Evolutionary conservation across 148 eudicot species (phyloP), one percentile per base, ranked within the genome.

Genomic region (Drosera capensis): DNA sequence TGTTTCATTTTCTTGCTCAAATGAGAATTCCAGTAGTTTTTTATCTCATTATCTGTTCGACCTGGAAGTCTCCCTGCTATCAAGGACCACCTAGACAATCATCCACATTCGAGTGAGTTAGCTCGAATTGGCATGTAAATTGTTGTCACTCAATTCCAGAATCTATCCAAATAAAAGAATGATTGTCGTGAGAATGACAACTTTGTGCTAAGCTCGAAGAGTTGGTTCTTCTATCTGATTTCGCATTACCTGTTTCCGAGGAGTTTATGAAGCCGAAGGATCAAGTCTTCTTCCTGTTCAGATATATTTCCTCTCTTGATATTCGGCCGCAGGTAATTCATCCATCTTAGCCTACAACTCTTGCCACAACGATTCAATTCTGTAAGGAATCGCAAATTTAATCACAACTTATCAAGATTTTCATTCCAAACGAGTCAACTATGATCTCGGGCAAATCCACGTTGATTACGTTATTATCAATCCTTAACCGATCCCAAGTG

Each of bases 281-380:
- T 74, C 62, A 74, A 59, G 43, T 74, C 75, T 40, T 74, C 72
- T 31, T 74, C 75, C 50, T 74, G 75, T 20, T 70, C 80, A 7
- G 80, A 63, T 17, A 74, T 66, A 26, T 63, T 70, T 17, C 75
- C 80, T 58, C 72, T 62, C 59, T 74, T 74, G 55, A 74, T 74
- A 46, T 74, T 69, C 1, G 79, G 79, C 28, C 79, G 65, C 13
- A 74, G 52, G 48, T 74, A 70, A 42, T 73, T 73, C 61, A 74
- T 45, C 79, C 79, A 69, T 66, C 79, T 69, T 17, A 73, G 55
- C 65, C 79, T 62, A 48, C 79, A 74, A 46, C 75, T 74, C 51
- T 74, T 74, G 5, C 72, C 75, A 9, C 75, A 68, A 18, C 75
- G 60, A 13, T 62, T 39, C 0, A 74, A 44, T 6, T 75, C 79